Evolutionary conservation across 768 basidiomycete species (phyloP), one percentile per base, ranked within the genome.

Genomic region (Sutorius australiensis): DNA sequence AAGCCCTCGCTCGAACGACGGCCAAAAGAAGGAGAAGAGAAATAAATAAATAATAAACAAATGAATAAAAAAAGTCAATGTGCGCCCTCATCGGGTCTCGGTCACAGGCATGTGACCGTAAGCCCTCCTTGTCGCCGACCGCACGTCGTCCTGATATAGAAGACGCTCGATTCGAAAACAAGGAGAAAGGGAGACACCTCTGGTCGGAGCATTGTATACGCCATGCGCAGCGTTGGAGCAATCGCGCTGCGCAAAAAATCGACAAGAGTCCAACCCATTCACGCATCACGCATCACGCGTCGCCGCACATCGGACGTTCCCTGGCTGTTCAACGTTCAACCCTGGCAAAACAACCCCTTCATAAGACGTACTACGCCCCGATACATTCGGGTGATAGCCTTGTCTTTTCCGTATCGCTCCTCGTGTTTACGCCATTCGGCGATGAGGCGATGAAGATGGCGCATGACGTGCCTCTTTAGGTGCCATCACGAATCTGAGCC

Each of bases 61-160:
- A 36, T 2, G 13, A 28, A 17, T n/a, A 13, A 24, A 28, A 13
- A 30, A 38, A 17, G n/a, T 3, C 7, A 8, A 12, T 8, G 19
- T 8, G 31, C 49, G 49, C 42, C 32, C 11, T 34, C 19, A 24
- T 50, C 49, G 41, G 49, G 21, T 12, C 24, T 50, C 31, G 12
- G 32, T 50, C 49, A 33, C 43, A 46, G 24, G 24, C 33, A 31
- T 19, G 19, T 30, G 27, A 39, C 38, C 38, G 39, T 37, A 16
- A 30, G 30, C 50, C 36, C 50, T 37, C 41, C 53, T 37, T 54
- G 40, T 53, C 21, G 50, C 53, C 53, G 53, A 54, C 14, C 21
- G 30, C 14, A 48, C 24, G 31, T 7, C 24, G 34, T 21, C 48
- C 37, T 52, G 48, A 54, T 42, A 24, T 10, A 43, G 50, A 43